Conservation (phyloP, 441 rosid species). For the Isatis lusitanica region DNA sequence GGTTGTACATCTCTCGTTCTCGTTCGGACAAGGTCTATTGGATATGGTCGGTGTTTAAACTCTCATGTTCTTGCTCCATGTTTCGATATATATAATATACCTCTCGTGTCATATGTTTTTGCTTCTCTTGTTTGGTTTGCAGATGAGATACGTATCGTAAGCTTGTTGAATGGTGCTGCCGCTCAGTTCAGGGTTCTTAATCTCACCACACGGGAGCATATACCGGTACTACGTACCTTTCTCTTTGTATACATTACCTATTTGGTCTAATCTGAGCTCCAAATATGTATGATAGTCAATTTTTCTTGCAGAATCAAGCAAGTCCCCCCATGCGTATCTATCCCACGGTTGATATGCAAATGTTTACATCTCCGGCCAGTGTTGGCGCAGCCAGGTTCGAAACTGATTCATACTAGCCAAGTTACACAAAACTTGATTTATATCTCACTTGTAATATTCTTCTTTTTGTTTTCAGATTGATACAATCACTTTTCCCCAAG, state of each 20-base stretch:
- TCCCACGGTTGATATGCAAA: background rate
- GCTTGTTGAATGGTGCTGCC: conserved; percentile 1
- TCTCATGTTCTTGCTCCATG: background rate
- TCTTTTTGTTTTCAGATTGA: background rate
- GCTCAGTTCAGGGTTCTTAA: background rate
- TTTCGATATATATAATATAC: background rate
- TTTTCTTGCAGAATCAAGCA: background rate
- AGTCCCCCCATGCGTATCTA: background rate
- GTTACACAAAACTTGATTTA: background rate
- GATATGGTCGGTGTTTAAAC: background rate
- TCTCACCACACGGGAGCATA: background rate
- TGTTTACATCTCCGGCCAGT: background rate
- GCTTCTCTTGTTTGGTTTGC: background rate
- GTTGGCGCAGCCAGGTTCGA: background rate
- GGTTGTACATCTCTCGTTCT: background rate
- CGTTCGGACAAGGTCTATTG: background rate
- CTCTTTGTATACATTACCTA: no score
- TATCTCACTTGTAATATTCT: background rate
- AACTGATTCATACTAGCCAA: background rate
- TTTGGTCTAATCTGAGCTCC: no score
- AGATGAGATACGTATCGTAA: background rate
- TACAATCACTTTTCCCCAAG: background rate
- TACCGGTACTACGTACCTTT: background rate
- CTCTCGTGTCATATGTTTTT: no score
- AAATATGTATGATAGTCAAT: no score